A percentile compares a stretch with the other conserved stretches of the same genome.
Evolutionary conservation across 1,284 basidiomycete genomes (phyloP).

Genomic region (Austropuccinia psidii): DNA sequence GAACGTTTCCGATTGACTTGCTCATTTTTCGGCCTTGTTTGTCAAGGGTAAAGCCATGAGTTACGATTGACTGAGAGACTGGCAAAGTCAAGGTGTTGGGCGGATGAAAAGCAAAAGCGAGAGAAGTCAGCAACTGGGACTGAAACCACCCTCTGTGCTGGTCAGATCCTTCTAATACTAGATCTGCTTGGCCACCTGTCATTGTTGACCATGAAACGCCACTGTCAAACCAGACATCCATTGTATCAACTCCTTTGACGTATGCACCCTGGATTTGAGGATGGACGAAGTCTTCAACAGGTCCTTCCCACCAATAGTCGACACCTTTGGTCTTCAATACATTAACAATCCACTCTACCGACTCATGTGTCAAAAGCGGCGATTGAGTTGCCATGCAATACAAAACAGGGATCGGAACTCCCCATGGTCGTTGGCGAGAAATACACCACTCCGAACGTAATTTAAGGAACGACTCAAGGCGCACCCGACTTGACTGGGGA

Average conservation of each 20-base stretch:
- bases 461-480: conserved; percentile 73
- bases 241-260: conserved; percentile 79
- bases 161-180: conserved; percentile 92
- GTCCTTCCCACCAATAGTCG: conserved; percentile 84
- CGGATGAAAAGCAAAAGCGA: conserved; percentile 55
- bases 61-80: conserved; percentile 67
- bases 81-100: conserved; percentile 38
- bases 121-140: conserved; percentile 76
- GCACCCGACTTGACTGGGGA: conserved; percentile 67
- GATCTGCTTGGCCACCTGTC: conserved; percentile 59
- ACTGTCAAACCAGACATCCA: conserved; percentile 99
- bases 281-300: conserved; percentile 71
- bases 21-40: conserved; percentile 93
- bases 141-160: conserved; percentile 99
- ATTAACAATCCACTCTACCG: conserved; percentile 67
- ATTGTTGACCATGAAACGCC: conserved; percentile 90
- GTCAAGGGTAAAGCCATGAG: conserved; percentile 96
- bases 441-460: conserved; percentile 98
- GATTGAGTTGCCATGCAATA: conserved; percentile 61
- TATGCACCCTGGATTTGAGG: conserved; percentile 56
- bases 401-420: conserved; percentile 89
- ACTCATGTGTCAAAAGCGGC: conserved; percentile 61
- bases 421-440: conserved; percentile 95
- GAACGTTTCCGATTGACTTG: conserved; percentile 88
- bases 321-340: conserved; percentile 67